Evolutionary conservation across 2,329 filamentous ascomycete species (phyloP), one percentile per base, ranked within the genome.

Genomic region (Colletotrichum musicola): DNA sequence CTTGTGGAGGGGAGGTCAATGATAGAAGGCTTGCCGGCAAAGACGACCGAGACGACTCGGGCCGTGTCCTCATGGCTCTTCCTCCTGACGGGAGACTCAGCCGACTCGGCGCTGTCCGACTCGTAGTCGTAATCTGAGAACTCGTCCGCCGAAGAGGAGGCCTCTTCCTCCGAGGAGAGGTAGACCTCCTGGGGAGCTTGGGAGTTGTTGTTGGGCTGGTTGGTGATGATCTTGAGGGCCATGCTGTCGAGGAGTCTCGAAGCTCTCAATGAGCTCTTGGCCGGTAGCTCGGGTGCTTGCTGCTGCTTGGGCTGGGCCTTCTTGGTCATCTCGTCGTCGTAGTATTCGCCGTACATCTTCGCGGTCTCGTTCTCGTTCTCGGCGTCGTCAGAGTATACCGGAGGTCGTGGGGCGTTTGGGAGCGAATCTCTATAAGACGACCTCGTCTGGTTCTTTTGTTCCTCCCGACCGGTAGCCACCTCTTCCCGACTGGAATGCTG

Each of bases 91-190:
- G 75, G 74, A n/a, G 76, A 77, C 16, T 71, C 61, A 9, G 72
- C 68, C 30, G 70, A 70, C 49, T 71, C 71, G 58, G 81, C 82
- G 68, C 77, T 82, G 62, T 79, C 75, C 51, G 75, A 77, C 67
- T 81, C 81, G 69, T 80, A 81, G 58, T 85, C 84, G 73, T 84
- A 84, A 73, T 88, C 86, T 63, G 87, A 89, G 70, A 86, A 86
- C 77, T 88, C 85, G 76, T 89, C 88, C 53, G 86, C 85, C 18
- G 86, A 88, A 1, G 89, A 89, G 1, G 89, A 90, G 35, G 84
- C 88, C 71, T 90, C 89, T 75, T 91, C 89, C 72, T 91, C 89
- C 0, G 88, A 90, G 2, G 88, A 90, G 27, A 91, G 84, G 76
- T 91, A 91, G 66, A 88, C 74, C 64, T 89, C 86, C 75, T 90